Evolutionary conservation across 345 rosid species (phyloP).

Genomic region (Kandelia obovata): DNA sequence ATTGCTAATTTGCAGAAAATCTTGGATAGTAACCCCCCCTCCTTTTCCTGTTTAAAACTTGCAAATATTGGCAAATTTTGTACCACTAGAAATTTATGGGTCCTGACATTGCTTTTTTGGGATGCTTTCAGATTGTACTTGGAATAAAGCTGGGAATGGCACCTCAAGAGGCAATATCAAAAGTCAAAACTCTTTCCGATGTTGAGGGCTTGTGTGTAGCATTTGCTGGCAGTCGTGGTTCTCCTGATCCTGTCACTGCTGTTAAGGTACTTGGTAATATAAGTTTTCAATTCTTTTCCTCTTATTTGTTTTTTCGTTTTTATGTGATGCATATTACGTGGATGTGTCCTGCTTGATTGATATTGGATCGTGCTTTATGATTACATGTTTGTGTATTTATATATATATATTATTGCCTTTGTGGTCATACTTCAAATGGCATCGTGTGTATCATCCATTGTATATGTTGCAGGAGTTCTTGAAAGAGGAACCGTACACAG

Average conservation of each 20-base stretch:
- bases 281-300: not conserved
- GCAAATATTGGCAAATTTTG: not conserved
- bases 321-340: not conserved
- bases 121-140: slow-evolving; percentile 60
- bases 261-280: slow-evolving; percentile 64
- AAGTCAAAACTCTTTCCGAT: slow-evolving; percentile 86
- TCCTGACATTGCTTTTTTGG: slow-evolving; percentile 15
- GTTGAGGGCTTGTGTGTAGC: slow-evolving; percentile 83
- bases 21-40: not conserved
- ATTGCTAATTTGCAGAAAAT: not conserved
- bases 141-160: slow-evolving; percentile 87
- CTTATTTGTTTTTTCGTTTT: not conserved
- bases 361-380: not conserved
- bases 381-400: too few species aligned
- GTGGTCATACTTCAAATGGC: too few species aligned
- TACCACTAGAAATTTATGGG: not conserved
- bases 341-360: not conserved
- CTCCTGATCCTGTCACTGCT: slow-evolving; percentile 77
- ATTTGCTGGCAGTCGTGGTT: slow-evolving; percentile 50
- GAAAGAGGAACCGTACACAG: slow-evolving; percentile 69
- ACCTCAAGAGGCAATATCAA: slow-evolving; percentile 59
- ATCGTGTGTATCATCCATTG: not conserved
- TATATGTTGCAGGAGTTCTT: slow-evolving; percentile 52
- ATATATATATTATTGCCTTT: too few species aligned
- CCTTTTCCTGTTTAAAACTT: not conserved